Percentiles rank a stretch among this genome's conserved stretches.
These are phyloP conservation scores for Alloteropsis angusta DNA, from an alignment of 202 grass and related monocot genomes.

Conservation along the genomic window DNA sequence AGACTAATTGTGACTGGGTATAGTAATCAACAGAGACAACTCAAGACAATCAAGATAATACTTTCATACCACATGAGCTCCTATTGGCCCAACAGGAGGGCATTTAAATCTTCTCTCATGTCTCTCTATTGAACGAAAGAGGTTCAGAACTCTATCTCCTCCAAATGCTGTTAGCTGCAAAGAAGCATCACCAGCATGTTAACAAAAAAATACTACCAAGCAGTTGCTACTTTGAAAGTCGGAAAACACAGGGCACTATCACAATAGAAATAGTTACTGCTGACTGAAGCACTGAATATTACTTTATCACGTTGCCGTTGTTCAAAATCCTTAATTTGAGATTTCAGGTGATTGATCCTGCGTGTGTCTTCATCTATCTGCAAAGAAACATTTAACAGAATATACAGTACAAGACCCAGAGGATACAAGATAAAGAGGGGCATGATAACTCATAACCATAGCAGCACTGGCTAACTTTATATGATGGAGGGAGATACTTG, in stretches of 20 bases:
- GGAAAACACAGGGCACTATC: neutral
- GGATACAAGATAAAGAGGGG: neutral
- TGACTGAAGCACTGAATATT: neutral
- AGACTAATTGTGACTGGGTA: neutral
- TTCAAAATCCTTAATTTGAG: slow-evolving; percentile 46
- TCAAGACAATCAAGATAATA: slow-evolving; percentile 8
- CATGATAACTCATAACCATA: neutral
- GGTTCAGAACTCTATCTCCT: slow-evolving; percentile 51
- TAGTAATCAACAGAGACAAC: neutral
- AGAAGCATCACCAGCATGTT: slow-evolving; percentile 23
- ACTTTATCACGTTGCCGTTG: slow-evolving; percentile 58
- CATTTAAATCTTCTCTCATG: slow-evolving; percentile 46
- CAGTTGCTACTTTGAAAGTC: neutral
- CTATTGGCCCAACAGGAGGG: slow-evolving; percentile 75
- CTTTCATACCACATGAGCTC: slow-evolving; percentile 70
- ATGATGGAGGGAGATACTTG: neutral
- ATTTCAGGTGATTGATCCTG: slow-evolving; percentile 27
- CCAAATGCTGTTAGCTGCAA: slow-evolving; percentile 72
- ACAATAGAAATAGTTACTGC: neutral
- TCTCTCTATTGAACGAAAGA: slow-evolving; percentile 57
- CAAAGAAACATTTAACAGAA: slow-evolving; percentile 15
- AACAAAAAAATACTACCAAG: slow-evolving; percentile 24
- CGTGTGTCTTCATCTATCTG: slow-evolving; percentile 49
- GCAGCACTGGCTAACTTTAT: neutral
- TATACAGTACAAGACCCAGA: neutral